These are phyloP conservation scores for Calonectria pteridis DNA, from an alignment of 2,329 filamentous ascomycete species.

Conservation along the genomic window DNA sequence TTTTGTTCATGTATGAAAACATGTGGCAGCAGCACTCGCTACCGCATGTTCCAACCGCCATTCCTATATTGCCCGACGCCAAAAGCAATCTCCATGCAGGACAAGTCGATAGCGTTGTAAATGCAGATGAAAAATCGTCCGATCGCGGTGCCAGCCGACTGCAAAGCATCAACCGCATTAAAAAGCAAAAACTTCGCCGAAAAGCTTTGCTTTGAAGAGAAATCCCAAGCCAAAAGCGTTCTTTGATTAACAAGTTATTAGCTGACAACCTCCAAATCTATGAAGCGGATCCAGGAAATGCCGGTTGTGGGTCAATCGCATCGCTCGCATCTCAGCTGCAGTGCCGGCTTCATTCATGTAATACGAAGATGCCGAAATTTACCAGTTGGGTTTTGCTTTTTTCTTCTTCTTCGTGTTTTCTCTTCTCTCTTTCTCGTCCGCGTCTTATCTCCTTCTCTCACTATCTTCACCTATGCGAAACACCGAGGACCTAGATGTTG, in stretches of 20 bases:
- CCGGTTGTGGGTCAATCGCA: not conserved
- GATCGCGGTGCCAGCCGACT: not conserved
- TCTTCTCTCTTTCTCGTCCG: not conserved
- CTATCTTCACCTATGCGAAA: not conserved
- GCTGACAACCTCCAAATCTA: not conserved
- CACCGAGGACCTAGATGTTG: not conserved
- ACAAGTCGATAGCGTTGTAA: not conserved
- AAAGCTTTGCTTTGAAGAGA: not conserved
- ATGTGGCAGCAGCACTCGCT: not conserved
- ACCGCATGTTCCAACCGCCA: not conserved
- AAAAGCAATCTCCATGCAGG: slow-evolving; percentile 13
- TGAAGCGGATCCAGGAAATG: not conserved
- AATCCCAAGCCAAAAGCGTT: not conserved
- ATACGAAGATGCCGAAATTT: not conserved
- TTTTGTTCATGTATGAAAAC: slow-evolving; percentile 17
- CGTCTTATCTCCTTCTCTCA: not conserved
- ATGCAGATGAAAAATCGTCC: slow-evolving; percentile 2
- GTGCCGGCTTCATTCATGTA: not conserved
- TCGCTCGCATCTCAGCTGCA: not conserved
- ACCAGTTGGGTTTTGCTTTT: not conserved
- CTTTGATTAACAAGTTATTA: not conserved
- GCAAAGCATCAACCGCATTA: not conserved
- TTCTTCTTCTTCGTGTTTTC: no score
- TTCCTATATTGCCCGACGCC: slow-evolving; percentile 19
- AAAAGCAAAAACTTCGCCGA: not conserved